These are phyloP conservation scores for Serpula lacrymans DNA, from an alignment of 768 basidiomycete genomes.

Conservation along the genomic window DNA sequence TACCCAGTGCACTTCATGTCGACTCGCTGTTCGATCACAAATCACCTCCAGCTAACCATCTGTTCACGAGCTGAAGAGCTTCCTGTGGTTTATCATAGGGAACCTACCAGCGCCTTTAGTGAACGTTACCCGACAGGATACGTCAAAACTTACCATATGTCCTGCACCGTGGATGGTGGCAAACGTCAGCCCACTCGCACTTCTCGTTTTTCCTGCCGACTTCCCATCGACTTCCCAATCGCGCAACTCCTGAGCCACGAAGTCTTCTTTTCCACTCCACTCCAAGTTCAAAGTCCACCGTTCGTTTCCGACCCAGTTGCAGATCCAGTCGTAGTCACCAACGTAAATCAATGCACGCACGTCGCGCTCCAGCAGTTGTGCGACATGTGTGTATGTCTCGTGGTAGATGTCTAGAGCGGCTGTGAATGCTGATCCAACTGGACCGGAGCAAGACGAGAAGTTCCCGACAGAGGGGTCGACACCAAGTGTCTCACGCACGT, in stretches of 20 bases:
- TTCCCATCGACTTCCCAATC: slow-evolving; percentile 55
- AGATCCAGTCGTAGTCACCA: slow-evolving; percentile 77
- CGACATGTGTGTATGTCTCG: slow-evolving; percentile 32
- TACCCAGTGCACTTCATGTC: too few species aligned
- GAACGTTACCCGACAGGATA: neutral
- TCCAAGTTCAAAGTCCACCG: slow-evolving; percentile 71
- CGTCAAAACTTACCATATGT: slow-evolving; percentile 55
- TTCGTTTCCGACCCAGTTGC: slow-evolving; percentile 76
- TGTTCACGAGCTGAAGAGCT: slow-evolving; percentile 45
- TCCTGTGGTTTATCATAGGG: slow-evolving; percentile 64
- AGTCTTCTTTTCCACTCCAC: slow-evolving; percentile 63
- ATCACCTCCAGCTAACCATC: slow-evolving; percentile 39
- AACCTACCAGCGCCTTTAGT: slow-evolving; percentile 31
- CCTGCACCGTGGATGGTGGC: slow-evolving; percentile 67
- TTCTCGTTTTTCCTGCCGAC: slow-evolving; percentile 54
- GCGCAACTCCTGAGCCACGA: slow-evolving; percentile 43
- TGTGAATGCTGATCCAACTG: slow-evolving; percentile 49
- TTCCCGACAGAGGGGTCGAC: slow-evolving; percentile 49
- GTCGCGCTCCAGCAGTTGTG: slow-evolving; percentile 67
- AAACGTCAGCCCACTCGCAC: slow-evolving; percentile 60
- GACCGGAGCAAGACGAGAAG: slow-evolving; percentile 37
- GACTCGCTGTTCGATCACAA: slow-evolving; percentile 20
- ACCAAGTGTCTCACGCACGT: slow-evolving; percentile 54
- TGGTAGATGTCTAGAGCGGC: slow-evolving; percentile 37
- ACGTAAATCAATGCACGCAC: slow-evolving; percentile 72